Conservation (phyloP, 2,329 filamentous ascomycete genomes). For the Trichoderma pleuroti region DNA sequence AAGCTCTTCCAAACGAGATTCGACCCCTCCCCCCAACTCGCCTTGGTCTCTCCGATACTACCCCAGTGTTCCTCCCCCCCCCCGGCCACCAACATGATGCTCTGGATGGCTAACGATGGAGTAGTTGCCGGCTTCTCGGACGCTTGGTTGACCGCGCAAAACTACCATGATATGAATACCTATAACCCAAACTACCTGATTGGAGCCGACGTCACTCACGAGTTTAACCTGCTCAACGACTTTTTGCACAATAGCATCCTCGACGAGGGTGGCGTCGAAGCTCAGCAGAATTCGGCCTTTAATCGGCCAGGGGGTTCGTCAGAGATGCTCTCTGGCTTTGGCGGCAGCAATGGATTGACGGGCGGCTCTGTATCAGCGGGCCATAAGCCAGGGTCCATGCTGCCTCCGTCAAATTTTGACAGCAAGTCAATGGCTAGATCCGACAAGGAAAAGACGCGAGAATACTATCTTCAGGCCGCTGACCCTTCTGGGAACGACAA, state of each 20-base stretch:
- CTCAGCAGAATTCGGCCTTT: conserved; percentile 45
- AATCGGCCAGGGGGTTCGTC: conserved; percentile 39
- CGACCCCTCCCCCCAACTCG: background rate
- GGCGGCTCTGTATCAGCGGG: conserved; percentile 24
- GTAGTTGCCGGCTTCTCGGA: conserved; percentile 75
- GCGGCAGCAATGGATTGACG: conserved; percentile 37
- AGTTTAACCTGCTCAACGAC: conserved; percentile 95
- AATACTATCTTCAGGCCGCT: conserved; percentile 96
- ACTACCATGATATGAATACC: conserved; percentile 90
- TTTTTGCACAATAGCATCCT: conserved; percentile 89
- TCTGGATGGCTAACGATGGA: conserved; percentile 18
- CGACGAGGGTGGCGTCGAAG: conserved; percentile 72
- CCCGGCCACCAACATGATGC: background rate
- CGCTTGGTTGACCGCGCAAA: conserved; percentile 76
- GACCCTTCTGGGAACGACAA: conserved; percentile 83
- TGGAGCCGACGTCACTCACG: conserved; percentile 84
- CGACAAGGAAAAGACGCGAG: conserved; percentile 71
- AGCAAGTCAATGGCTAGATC: conserved; percentile 56
- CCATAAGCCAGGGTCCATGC: conserved; percentile 41
- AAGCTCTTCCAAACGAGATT: conserved; percentile 41
- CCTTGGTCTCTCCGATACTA: background rate
- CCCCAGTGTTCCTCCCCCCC: background rate
- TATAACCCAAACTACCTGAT: conserved; percentile 96
- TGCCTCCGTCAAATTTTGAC: conserved; percentile 43
- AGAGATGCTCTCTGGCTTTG: conserved; percentile 48